Base-by-base conservation (phyloP, 345 rosid genomes). In the Cochlearia excelsa region DNA sequence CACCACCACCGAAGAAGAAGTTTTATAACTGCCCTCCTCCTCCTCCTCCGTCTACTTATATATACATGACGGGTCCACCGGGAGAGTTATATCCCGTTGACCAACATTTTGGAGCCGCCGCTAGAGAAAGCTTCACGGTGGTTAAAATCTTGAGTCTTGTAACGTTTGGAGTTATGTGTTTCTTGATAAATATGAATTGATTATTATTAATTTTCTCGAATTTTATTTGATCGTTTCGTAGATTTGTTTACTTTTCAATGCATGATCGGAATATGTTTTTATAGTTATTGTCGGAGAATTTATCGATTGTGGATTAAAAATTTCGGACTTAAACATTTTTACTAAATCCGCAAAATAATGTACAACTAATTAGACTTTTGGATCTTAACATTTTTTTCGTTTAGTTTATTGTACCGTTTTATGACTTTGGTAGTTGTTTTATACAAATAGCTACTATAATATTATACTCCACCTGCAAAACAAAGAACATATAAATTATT, bases 61-160 rank as follows among this genome's bases (percentile, higher is more conserved):
- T 81, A 38, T 84, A 78, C 78, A 73, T 80, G 66, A 75, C 86
- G 0, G 82, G 86, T 45, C 86, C 90, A 40, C 90, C 90, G 1
- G 90, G 84, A 43, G 61, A 65, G 9, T 28, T 84, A 68, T 84
- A 81, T 59, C 80, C 84, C 0, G n/a, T 81, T 58, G 86, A 78
- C 71, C 75, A 64, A 28, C 52, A 61, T 29, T 78, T 70, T 41
- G 59, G 72, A 9, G 70, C 47, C 1, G 80, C 68, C 30, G 51
- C 44, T 43, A 69, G 57, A 26, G 41, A 48, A 56, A 66, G 42
- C 30, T 54, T 54, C 1, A 35, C 9, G 6, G 7, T 39, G 6
- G 57, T 61, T 45, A 67, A 46, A 66, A 29, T 74, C 60, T 59
- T 59, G 31, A 66, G 67, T 26, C 34, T 76, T 77, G 49, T 81